Conservation (phyloP, 768 basidiomycete genomes). For the Tylopilus plumbeoviolaceoides region DNA sequence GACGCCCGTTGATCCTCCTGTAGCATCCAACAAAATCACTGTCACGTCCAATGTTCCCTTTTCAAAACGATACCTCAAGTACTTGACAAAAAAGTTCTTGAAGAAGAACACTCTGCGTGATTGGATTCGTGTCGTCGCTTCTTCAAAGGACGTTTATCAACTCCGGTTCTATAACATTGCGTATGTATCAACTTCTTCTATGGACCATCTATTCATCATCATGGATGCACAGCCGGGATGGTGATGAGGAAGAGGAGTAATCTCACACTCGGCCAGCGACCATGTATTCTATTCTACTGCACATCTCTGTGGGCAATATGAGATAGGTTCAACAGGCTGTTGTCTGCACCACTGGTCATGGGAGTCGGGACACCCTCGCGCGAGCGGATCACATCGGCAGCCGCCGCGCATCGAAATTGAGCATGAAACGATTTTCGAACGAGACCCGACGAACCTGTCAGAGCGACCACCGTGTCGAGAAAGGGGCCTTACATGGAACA, state of each 20-base stretch:
- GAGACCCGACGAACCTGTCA: no score
- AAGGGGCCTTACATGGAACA: no score
- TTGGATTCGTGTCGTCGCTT: constrained; percentile 97
- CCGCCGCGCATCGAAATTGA: no score
- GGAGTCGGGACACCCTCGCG: no score
- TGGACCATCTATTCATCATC: not conserved
- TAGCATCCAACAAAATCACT: constrained; percentile 78
- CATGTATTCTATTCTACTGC: constrained; percentile 2
- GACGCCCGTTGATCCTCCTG: constrained; percentile 3
- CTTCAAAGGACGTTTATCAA: constrained; percentile 89
- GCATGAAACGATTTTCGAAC: no score
- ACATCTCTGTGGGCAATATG: constrained; percentile 5
- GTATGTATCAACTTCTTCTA: constrained; percentile 39
- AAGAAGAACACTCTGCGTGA: constrained; percentile 96
- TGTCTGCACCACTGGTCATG: no score
- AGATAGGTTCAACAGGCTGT: not conserved
- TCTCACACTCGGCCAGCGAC: not conserved
- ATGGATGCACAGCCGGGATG: constrained; percentile 35
- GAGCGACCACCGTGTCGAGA: no score
- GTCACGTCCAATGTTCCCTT: constrained; percentile 84
- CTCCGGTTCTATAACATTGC: constrained; percentile 94
- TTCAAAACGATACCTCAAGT: constrained; percentile 98
- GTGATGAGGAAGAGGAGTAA: constrained; percentile 53
- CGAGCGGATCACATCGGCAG: no score
- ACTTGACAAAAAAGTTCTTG: constrained; percentile 98